Evolutionary conservation across 495 filamentous ascomycete genomes (phyloP), one percentile per base, ranked within the genome.

Genomic region (Achaetomiella virescens): DNA sequence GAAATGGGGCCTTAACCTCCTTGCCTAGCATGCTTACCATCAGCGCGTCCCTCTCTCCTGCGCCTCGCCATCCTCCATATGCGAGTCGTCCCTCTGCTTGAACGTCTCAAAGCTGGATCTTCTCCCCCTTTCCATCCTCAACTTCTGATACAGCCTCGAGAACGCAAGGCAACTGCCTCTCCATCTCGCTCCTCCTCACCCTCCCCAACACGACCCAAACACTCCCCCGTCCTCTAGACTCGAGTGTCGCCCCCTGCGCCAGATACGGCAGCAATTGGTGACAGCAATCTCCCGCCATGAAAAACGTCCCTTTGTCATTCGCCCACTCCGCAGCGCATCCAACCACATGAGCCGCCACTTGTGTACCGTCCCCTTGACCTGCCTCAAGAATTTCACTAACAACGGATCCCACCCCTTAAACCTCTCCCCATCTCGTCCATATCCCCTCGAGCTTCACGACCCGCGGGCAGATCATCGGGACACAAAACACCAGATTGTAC

Each of bases 191-290:
- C 2, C 75, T 75, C 21, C 75, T 61, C 11, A 79, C 75, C 63
- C 84, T 84, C 14, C 83, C 71, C 10, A 82, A 66, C 22, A 81
- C 41, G 69, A 67, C 8, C 79, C 78, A 0, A 83, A 57, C 20
- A 78, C 75, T 0, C 76, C 79, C 0, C 78, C 80, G 41, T 83
- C 80, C 65, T 83, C 80, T 0, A 81, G 60, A 14, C 73, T 73
- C 50, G 76, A 78, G 47, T 81, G n/a, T 81, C 35, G 79, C 80
- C 0, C 76, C 75, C 54, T 87, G 84, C 1, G 84, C 83, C 10
- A 86, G 72, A 54, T 87, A 86, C 15, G 84, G 84, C 17, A 87
- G 73, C 73, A 85, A 86, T 10, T 84, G 83, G 55, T 87, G 84
- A 52, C 83, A 86, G 48, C 80, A 75, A 54, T 87, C 84, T 9